phyloP scores from a whole-genome alignment of 1,284 basidiomycete species.

The Ustilago nuda region DNA sequence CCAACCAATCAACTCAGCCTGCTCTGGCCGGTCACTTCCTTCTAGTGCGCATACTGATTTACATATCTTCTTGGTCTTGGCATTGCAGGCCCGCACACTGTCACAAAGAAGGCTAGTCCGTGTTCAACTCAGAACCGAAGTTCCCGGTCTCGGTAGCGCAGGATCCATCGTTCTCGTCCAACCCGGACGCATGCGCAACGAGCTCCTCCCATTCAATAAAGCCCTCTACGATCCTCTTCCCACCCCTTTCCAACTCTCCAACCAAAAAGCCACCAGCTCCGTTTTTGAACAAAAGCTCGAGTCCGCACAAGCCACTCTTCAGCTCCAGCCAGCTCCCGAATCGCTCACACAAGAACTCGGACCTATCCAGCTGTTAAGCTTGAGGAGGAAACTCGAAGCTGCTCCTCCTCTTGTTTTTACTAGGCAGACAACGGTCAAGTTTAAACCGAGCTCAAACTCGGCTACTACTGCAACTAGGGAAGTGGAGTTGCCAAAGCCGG shows the following conservation, averaged over 20 bases:
- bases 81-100: constrained; percentile 33
- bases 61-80: too few species aligned
- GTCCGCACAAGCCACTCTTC: constrained; percentile 19
- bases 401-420: constrained; percentile 34
- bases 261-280: constrained; percentile 19
- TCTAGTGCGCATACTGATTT: too few species aligned
- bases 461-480: neutral
- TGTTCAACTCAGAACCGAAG: constrained; percentile 33
- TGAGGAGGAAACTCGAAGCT: constrained; percentile 40
- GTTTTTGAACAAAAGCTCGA: constrained; percentile 32
- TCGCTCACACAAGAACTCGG: constrained; percentile 34
- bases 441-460: neutral
- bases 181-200: constrained; percentile 51
- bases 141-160: constrained; percentile 35
- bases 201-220: constrained; percentile 30
- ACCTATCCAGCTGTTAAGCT: constrained; percentile 41
- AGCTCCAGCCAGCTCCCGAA: constrained; percentile 29
- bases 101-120: constrained; percentile 51
- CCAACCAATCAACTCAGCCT: neutral
- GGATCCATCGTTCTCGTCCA: constrained; percentile 42
- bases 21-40: too few species aligned
- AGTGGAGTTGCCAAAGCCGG: constrained; percentile 26
- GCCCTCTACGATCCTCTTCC: constrained; percentile 46
- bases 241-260: constrained; percentile 33
- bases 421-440: constrained; percentile 37